A percentile compares a stretch with the other conserved stretches of the same genome.
Evolutionary conservation across 768 basidiomycete species (phyloP).

Genomic region (Lactarius vividus): DNA sequence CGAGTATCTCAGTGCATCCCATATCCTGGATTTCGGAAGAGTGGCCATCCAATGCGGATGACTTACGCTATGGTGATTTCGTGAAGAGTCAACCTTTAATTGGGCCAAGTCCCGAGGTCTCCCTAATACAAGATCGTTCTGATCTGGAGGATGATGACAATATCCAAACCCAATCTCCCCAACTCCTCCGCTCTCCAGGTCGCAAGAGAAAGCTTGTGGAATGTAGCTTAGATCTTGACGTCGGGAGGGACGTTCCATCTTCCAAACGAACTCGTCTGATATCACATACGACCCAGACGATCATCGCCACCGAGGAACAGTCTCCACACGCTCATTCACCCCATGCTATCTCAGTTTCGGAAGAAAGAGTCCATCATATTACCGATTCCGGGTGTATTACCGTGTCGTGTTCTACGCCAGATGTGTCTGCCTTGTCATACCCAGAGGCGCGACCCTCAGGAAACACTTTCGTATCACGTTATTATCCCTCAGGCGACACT

Average conservation of each 20-base stretch:
- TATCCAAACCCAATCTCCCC: neutral
- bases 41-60: neutral
- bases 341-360: constrained; percentile 1
- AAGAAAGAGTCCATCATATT: neutral
- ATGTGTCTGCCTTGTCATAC: neutral
- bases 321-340: neutral
- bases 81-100: neutral
- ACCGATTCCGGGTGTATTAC: neutral
- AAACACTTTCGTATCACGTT: neutral
- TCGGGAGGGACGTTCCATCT: neutral
- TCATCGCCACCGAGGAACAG: neutral
- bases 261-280: neutral
- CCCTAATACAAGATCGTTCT: neutral
- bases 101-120: neutral
- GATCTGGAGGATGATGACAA: neutral
- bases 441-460: neutral
- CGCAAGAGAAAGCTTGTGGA: constrained; percentile 17
- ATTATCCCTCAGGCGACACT: neutral
- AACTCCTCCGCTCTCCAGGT: neutral
- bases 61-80: neutral
- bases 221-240: neutral
- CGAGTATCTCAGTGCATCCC: constrained; percentile 9
- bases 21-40: constrained; percentile 15
- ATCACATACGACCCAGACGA: neutral
- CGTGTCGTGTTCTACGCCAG: neutral